Evolutionary conservation across 306 rosid genomes (phyloP), one percentile per base, ranked within the genome.

Genomic region (Prunus dulcis): DNA sequence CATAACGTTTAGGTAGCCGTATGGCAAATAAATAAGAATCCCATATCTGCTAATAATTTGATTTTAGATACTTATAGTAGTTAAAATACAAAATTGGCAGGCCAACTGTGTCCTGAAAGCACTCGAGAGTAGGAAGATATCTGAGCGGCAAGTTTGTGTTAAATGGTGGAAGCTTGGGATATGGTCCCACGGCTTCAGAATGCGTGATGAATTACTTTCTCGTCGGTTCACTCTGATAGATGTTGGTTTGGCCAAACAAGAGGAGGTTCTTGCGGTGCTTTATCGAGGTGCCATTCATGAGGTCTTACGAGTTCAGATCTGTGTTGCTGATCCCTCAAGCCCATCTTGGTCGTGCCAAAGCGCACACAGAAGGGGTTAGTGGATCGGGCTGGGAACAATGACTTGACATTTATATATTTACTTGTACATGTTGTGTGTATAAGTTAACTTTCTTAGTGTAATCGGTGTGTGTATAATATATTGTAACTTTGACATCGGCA

Each of bases 91-190:
- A 41, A 9, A 71, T 77, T 84, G 69, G 82, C 86, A 94, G 98
- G 82, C 81, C 1, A 82, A 85, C 28, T 2, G 67, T 49, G 77
- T 94, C 45, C 62, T 77, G 47, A 84, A 90, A 81, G 84, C 83
- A 22, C 93, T 91, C 67, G 64, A 58, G 45, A 46, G 74, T 27
- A 25, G 68, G 67, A 81, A 85, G 78, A 87, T 91, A 46, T 79
- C 89, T 3, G 90, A 83, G 20, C 79, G 91, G 71, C 83, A 69
- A 66, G 91, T 87, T 22, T 83, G 89, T 14, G 71, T 94, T 27
- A 91, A 82, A 77, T 94, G 98, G 98, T 94, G 93, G 93, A 94
- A 89, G 84, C 82, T 90, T n/a, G 98, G 98, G n/a, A 88, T 96
- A 84, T 88, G 89, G 97, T 81, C 85, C 72, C 74, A 84, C 66